Percentiles rank a stretch among this genome's conserved stretches.
Evolutionary conservation across 139 green algal species (phyloP).

Genomic region (Astrephomene gubernaculifera): DNA sequence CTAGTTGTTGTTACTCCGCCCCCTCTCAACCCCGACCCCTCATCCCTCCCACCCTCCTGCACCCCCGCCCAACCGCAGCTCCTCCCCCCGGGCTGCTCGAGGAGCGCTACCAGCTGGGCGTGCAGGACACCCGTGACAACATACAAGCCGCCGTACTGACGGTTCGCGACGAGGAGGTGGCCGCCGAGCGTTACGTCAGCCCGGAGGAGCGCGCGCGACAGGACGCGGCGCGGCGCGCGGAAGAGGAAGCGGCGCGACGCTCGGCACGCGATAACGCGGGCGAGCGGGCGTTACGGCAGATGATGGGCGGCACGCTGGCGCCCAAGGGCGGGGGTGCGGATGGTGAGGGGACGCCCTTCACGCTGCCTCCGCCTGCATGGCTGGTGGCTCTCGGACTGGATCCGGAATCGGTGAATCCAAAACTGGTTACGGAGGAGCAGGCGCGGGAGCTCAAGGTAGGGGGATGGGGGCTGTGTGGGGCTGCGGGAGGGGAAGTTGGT

Average conservation of each 20-base stretch:
- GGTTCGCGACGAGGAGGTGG: constrained; percentile 56
- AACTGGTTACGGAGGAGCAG: constrained; percentile 55
- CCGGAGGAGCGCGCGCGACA: constrained; percentile 9
- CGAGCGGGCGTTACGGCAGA: constrained; percentile 56
- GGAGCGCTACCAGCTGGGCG: constrained; percentile 18
- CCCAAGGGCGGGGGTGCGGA: constrained; percentile 16
- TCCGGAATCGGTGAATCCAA: constrained; percentile 46
- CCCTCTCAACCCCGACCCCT: too few species aligned
- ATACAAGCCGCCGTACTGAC: constrained; percentile 28
- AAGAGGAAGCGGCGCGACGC: constrained; percentile 31
- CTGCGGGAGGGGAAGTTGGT: too few species aligned
- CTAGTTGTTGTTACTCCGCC: too few species aligned
- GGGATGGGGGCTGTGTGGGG: too few species aligned
- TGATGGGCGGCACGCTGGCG: constrained; percentile 67
- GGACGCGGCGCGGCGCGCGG: constrained; percentile 21
- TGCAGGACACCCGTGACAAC: constrained; percentile 41
- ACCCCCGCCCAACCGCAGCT: neutral
- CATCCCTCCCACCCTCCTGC: too few species aligned
- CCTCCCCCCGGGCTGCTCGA: constrained; percentile 7
- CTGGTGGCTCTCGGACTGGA: constrained; percentile 50
- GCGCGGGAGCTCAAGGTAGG: constrained; percentile 21
- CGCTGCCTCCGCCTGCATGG: constrained; percentile 54
- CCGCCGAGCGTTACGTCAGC: constrained; percentile 9
- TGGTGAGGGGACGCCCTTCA: constrained; percentile 37
- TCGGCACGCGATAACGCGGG: constrained; percentile 11